Conservation (phyloP, 768 basidiomycete species). For the Psilocybe cubensis region DNA sequence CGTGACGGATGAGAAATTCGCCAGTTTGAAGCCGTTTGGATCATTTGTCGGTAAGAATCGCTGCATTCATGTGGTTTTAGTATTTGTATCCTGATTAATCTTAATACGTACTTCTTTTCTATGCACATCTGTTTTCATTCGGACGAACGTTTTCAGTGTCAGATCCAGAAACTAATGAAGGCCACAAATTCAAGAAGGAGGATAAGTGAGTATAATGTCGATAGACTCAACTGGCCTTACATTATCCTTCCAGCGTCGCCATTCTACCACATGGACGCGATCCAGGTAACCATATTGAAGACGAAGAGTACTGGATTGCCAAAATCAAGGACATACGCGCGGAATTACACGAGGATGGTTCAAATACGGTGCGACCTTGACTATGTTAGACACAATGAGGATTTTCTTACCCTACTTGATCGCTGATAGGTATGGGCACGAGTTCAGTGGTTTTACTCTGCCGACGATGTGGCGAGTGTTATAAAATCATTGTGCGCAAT, state of each 20-base stretch:
- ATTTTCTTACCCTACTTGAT: no score
- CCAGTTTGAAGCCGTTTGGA: constrained; percentile 16
- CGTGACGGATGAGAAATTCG: neutral
- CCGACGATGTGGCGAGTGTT: constrained; percentile 44
- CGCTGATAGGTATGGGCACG: constrained; percentile 50
- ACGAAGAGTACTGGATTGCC: constrained; percentile 55
- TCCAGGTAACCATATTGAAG: constrained; percentile 28
- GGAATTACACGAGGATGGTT: constrained; percentile 24
- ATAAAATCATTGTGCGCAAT: constrained; percentile 53
- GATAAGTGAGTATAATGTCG: constrained; percentile 1
- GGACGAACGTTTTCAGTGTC: neutral
- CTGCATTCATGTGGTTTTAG: neutral
- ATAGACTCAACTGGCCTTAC: neutral
- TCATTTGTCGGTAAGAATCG: constrained; percentile 22
- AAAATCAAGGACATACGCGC: constrained; percentile 50
- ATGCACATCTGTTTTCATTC: neutral
- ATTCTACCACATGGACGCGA: constrained; percentile 40
- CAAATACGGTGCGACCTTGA: constrained; percentile 35
- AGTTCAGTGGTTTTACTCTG: constrained; percentile 61
- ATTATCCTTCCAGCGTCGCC: constrained; percentile 34
- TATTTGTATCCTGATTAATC: neutral
- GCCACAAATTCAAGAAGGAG: constrained; percentile 5
- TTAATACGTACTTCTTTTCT: neutral
- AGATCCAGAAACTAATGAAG: neutral
- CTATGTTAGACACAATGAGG: no score